Base-by-base conservation (phyloP, 495 filamentous ascomycete genomes). In the Filosporella fistucella region DNA sequence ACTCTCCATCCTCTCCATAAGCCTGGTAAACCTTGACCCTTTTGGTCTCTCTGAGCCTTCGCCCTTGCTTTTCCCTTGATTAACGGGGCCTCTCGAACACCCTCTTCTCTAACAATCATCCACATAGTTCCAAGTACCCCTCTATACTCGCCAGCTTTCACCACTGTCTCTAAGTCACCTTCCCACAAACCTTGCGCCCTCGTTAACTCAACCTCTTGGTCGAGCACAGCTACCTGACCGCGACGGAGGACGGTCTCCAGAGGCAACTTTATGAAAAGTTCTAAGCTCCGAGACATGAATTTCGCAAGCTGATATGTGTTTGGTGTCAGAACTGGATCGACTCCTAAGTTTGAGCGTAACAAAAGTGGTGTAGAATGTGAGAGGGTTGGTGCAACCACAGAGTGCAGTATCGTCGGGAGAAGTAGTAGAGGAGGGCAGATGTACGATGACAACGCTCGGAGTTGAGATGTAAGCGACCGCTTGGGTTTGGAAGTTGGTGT, bases 1-100 rank as follows among this genome's bases (percentile, higher is more conserved):
- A 96, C 84, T 59, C 88, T 83, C 93, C 93, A 98, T 12, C 93
- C 93, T 37, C 93, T 76, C 75, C 88, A 95, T 12, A 98, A 70
- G 0, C 94, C 93, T 23, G 85, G 75, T 21, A 89, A 56, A 6
- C 93, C 93, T 56, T 95, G 89, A 12, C 89, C 89, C 49, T 81
- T 78, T 21, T 71, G 68, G 46, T 72, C 67, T 7, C 61, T 68
- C 4, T 61, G 49, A 61, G 71, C 67, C 2, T 58, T 52, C 62
- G 71, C 71, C 4, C 18, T 26, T 26, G 43, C 44, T 29, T 49
- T 49, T 71, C 65, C 60, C 67, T 69, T 49, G 48, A 47, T 28
- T 47, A 50, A n/a, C 45, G 47, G 22, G 14, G 22, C 14, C 41
- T 44, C 47, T 25, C 11, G 32, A 63, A 67, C 74, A 4, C 89